Evolutionary conservation across 768 basidiomycete genomes (phyloP).

Genomic region (Glaciozyma martinii): DNA sequence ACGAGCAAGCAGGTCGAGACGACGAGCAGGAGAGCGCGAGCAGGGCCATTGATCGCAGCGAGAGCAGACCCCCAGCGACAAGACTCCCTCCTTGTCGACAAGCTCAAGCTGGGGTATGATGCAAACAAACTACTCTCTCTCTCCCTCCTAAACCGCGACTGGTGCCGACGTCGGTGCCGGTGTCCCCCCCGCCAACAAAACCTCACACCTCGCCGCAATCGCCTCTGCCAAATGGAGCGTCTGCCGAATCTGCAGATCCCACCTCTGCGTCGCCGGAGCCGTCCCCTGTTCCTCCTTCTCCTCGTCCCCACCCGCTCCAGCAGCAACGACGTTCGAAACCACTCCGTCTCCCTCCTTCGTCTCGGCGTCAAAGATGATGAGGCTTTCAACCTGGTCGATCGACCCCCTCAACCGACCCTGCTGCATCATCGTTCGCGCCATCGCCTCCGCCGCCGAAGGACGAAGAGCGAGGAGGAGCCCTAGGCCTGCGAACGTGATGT

Average conservation of each 20-base stretch:
- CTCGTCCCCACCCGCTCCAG: slow-evolving; percentile 15
- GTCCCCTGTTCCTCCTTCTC: slow-evolving; percentile 63
- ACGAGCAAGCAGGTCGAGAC: no score
- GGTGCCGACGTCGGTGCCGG: not conserved
- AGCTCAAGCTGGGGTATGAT: no score
- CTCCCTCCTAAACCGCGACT: no score
- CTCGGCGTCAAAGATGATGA: slow-evolving; percentile 94
- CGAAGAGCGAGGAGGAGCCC: slow-evolving; percentile 82
- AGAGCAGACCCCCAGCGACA: no score
- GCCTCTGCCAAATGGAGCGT: slow-evolving; percentile 24
- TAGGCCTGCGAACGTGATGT: slow-evolving; percentile 90
- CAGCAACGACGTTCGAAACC: slow-evolving; percentile 32
- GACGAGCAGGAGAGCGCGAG: no score
- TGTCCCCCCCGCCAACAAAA: slow-evolving; percentile 4
- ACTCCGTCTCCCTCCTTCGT: slow-evolving; percentile 86
- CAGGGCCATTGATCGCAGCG: no score
- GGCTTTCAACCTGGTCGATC: slow-evolving; percentile 89
- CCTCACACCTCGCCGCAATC: slow-evolving; percentile 30
- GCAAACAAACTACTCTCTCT: no score
- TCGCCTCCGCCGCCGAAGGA: slow-evolving; percentile 87
- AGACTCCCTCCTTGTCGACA: no score
- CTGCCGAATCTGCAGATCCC: slow-evolving; percentile 51
- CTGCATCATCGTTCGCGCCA: slow-evolving; percentile 98
- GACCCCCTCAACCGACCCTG: slow-evolving; percentile 78
- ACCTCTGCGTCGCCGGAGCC: slow-evolving; percentile 81